Conservation (phyloP, 2,329 filamentous ascomycete genomes). For the Zymoseptoria brevis region DNA sequence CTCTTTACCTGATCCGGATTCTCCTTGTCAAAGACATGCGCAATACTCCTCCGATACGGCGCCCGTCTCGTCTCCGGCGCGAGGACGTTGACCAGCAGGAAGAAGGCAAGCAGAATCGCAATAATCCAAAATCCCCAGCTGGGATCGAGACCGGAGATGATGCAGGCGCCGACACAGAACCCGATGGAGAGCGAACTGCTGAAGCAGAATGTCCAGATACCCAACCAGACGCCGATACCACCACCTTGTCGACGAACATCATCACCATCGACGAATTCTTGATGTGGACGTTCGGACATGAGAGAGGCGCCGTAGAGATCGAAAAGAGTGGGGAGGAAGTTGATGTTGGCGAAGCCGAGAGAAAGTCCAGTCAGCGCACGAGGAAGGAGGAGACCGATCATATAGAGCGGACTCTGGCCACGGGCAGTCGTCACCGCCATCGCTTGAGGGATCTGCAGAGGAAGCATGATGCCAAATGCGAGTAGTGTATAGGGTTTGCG, state of each 20-base stretch:
- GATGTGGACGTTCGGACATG: slow-evolving; percentile 63
- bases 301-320: slow-evolving; percentile 71
- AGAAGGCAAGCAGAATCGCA: slow-evolving; percentile 57
- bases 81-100: slow-evolving; percentile 61
- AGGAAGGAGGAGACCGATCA: slow-evolving; percentile 54
- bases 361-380: slow-evolving; percentile 59
- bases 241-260: slow-evolving; percentile 68
- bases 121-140: slow-evolving; percentile 71
- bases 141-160: slow-evolving; percentile 58
- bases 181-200: slow-evolving; percentile 64
- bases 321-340: slow-evolving; percentile 61
- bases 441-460: slow-evolving; percentile 68
- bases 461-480: slow-evolving; percentile 60
- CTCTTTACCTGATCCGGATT: slow-evolving; percentile 38
- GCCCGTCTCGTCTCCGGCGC: slow-evolving; percentile 65
- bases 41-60: slow-evolving; percentile 59
- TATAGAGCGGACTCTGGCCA: slow-evolving; percentile 50
- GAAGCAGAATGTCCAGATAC: slow-evolving; percentile 70
- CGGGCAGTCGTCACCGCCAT: slow-evolving; percentile 53
- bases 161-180: slow-evolving; percentile 61
- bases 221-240: slow-evolving; percentile 72
- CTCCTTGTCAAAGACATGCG: slow-evolving; percentile 49
- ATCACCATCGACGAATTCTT: slow-evolving; percentile 58
- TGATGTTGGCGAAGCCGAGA: slow-evolving; percentile 70
- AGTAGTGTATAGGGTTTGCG: slow-evolving; percentile 69